Conservation (phyloP, 352 stramenopile genomes). For the Pythium biforme region DNA sequence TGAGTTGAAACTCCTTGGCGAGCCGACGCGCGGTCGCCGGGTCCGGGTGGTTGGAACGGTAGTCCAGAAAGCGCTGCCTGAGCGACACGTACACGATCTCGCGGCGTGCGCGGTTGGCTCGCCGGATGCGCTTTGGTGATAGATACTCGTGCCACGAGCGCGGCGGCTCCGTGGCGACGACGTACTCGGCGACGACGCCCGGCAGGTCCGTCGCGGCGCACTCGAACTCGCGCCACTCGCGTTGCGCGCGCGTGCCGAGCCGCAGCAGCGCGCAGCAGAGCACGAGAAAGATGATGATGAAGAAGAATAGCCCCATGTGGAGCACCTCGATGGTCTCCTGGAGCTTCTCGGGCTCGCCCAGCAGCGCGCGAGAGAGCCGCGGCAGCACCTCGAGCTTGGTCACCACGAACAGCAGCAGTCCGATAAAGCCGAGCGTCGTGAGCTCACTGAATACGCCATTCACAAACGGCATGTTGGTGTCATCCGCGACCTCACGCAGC, state of each 20-base stretch:
- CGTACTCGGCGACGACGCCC: constrained; percentile 57
- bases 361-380: constrained; percentile 38
- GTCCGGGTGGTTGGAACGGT: constrained; percentile 68
- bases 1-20: constrained; percentile 65
- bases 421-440: constrained; percentile 24
- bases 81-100: constrained; percentile 52
- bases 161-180: constrained; percentile 49
- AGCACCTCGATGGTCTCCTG: constrained; percentile 74
- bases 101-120: constrained; percentile 39
- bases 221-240: constrained; percentile 75
- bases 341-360: constrained; percentile 47
- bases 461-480: constrained; percentile 32
- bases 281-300: constrained; percentile 79
- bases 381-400: constrained; percentile 64
- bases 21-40: constrained; percentile 34
- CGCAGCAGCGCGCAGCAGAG: constrained; percentile 60
- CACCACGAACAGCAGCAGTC: constrained; percentile 22
- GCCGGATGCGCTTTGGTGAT: constrained; percentile 30
- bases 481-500: constrained; percentile 25
- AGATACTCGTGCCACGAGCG: constrained; percentile 35
- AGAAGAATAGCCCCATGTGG: constrained; percentile 83
- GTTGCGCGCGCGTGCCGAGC: constrained; percentile 62
- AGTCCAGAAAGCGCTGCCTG: constrained; percentile 59
- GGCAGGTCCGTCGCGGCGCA: constrained; percentile 50
- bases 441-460: constrained; percentile 32